Percentiles rank a stretch among this genome's conserved stretches.
These are phyloP conservation scores for Xerocomus amazonicus DNA, from an alignment of 1,284 basidiomycete species.

Conservation along the genomic window DNA sequence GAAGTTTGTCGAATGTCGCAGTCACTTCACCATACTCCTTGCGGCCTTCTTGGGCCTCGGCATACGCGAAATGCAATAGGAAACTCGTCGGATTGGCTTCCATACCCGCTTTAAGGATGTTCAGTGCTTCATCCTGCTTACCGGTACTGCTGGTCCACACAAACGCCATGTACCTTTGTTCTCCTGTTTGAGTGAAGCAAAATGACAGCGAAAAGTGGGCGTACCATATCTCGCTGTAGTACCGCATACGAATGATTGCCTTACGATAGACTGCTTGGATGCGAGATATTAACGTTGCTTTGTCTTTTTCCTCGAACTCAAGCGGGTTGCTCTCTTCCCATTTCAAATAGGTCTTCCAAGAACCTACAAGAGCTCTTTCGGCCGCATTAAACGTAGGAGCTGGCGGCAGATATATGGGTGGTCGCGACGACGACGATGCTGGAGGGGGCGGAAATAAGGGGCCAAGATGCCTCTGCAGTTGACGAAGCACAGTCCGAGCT, in stretches of 20 bases:
- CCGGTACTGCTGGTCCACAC: slow-evolving; percentile 74
- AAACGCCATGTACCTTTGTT: slow-evolving; percentile 83
- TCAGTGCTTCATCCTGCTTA: slow-evolving; percentile 77
- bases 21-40: slow-evolving; percentile 69
- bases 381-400: slow-evolving; percentile 69
- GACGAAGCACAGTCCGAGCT: slow-evolving; percentile 84
- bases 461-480: slow-evolving; percentile 72
- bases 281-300: slow-evolving; percentile 60
- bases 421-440: slow-evolving; percentile 37
- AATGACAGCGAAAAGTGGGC: background rate
- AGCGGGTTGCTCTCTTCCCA: slow-evolving; percentile 97
- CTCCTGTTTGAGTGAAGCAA: slow-evolving; percentile 12
- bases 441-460: slow-evolving; percentile 57
- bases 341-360: slow-evolving; percentile 90
- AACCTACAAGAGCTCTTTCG: slow-evolving; percentile 74
- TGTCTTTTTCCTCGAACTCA: slow-evolving; percentile 86
- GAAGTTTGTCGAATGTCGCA: slow-evolving; percentile 65
- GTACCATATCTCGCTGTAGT: slow-evolving; percentile 93
- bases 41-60: slow-evolving; percentile 76
- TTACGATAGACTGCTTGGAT: slow-evolving; percentile 85
- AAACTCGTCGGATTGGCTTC: slow-evolving; percentile 87
- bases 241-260: slow-evolving; percentile 87
- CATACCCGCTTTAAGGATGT: slow-evolving; percentile 81
- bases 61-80: slow-evolving; percentile 84
- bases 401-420: slow-evolving; percentile 63